Evolutionary conservation across 345 rosid species (phyloP), one percentile per base, ranked within the genome.

Genomic region (Citrus maxima): DNA sequence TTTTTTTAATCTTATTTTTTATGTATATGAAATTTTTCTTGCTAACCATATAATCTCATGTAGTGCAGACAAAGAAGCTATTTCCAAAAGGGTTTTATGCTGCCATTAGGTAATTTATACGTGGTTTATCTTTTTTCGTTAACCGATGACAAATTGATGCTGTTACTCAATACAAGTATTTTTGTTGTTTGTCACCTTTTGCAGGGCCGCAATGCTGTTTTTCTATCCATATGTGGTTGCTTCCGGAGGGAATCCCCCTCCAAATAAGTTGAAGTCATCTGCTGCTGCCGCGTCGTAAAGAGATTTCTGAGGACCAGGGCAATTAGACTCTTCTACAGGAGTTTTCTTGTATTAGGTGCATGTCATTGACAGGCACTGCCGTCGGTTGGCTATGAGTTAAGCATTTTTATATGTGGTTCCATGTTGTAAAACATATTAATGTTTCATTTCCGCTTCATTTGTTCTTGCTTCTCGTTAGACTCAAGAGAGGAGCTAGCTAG

Each of bases 191-290:
- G 54, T 63, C 24, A n/a, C 60, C 38, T 54, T n/a, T 54, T 60
- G 73, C 89, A 96, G 99, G 88, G 93, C 93, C 77, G 88, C 88
- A 38, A 96, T 94, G 98, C 80, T 92, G 70, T 90, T 87, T 82
- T 93, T 94, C 88, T 97, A 90, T 78, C 78, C 82, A 0, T 88
- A 94, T 75, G 98, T 96, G 82, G 80, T 92, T 82, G 72, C 91
- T 51, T 89, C 98, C 4, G 98, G 99, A 72, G 99, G 98, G 77
- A 94, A 97, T 75, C 98, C 98, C 34, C 98, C 98, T 37, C 99
- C 98, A 65, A 94, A 91, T 88, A 93, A 94, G 88, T 78, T 82
- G 89, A 93, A 90, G 61, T 75, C 85, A 54, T 75, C 91, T 76
- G 85, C 88, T 4, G 78, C 63, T 76, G 74, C 67, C 65, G 72